A percentile compares a stretch with the other conserved stretches of the same genome.
Conservation (phyloP, 2,329 filamentous ascomycete species). For the Cyphellophora europaea region DNA sequence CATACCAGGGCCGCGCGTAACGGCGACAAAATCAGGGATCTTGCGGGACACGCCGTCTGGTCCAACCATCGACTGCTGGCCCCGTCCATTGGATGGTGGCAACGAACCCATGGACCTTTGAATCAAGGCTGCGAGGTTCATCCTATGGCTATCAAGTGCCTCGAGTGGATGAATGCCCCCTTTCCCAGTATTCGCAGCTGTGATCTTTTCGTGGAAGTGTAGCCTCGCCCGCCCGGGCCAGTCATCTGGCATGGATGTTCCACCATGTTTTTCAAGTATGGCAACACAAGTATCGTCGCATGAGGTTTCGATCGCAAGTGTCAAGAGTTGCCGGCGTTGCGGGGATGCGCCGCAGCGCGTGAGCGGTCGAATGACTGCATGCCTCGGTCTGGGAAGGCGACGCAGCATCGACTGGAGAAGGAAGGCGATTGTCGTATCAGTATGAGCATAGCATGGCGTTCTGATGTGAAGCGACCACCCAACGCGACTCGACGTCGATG, state of each 20-base stretch:
- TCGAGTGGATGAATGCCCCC: conserved; percentile 71
- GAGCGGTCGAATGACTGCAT: too few relatives aligned
- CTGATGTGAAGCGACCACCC: too few relatives aligned
- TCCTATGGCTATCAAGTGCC: conserved; percentile 67
- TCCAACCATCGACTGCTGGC: background rate
- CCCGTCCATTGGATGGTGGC: conserved; percentile 24
- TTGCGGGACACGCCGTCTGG: conserved; percentile 24
- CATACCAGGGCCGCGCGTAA: conserved; percentile 89
- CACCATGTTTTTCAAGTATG: conserved; percentile 52
- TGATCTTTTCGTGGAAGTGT: conserved; percentile 72
- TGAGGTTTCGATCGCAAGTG: conserved; percentile 38
- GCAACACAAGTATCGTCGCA: conserved; percentile 90
- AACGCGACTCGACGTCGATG: too few relatives aligned
- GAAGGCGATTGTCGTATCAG: too few relatives aligned
- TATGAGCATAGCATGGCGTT: too few relatives aligned
- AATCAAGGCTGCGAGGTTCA: conserved; percentile 59
- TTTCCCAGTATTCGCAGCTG: conserved; percentile 66
- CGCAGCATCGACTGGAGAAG: too few relatives aligned
- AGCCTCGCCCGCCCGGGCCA: conserved; percentile 40
- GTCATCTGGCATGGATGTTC: background rate
- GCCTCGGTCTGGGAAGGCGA: too few relatives aligned
- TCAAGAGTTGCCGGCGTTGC: conserved; percentile 23
- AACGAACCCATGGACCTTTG: conserved; percentile 52
- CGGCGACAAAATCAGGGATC: conserved; percentile 74
- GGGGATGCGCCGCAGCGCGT: too few relatives aligned